Evolutionary conservation across 768 basidiomycete genomes (phyloP), one percentile per base, ranked within the genome.

Genomic region (Auricularia cornea): DNA sequence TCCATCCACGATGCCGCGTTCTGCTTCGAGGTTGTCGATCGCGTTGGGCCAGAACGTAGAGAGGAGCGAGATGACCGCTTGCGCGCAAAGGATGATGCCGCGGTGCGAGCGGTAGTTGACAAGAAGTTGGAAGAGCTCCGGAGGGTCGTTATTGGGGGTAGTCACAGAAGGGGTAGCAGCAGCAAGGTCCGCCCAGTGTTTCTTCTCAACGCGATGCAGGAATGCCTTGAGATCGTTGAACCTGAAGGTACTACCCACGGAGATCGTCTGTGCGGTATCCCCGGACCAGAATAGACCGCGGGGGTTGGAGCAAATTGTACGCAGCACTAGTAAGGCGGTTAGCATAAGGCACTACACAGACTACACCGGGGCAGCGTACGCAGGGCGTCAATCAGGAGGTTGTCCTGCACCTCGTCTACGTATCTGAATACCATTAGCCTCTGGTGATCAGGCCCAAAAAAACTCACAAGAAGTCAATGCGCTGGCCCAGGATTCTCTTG

Each of bases 211-310:
- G 52, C 85, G 78, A 63, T 80, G 83, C 32, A 88, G 66, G 66
- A 87, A 88, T 0, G 89, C 82, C 69, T 85, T 89, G 60, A 91
- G 69, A 52, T 89, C 87, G 61, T 86, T 76, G 69, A 91, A 91
- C 11, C 84, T 75, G 67, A 91, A 91, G 0, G 86, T 80, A 65
- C 86, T 88, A 2, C 89, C 89, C 0, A 82, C 80, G 0, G 87
- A 84, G 41, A 91, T 90, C 0, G 89, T 87, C 66, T 91, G 89
- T 0, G 89, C 88, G 0, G 89, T 90, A 68, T 91, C 89, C 0
- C 90, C 89, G 1, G 88, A 88, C 86, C 87, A 90, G 65, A 90
- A 87, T 23, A 89, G 72, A 0, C 89, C 88, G 60, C 87, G 75
- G 0, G 82, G 79, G 67, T 89, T 89, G 12, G 72, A 72, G 65